A percentile compares a stretch with the other conserved stretches of the same genome.
Evolutionary conservation across 306 rosid species (phyloP).

Genomic region (Ormosia emarginata): DNA sequence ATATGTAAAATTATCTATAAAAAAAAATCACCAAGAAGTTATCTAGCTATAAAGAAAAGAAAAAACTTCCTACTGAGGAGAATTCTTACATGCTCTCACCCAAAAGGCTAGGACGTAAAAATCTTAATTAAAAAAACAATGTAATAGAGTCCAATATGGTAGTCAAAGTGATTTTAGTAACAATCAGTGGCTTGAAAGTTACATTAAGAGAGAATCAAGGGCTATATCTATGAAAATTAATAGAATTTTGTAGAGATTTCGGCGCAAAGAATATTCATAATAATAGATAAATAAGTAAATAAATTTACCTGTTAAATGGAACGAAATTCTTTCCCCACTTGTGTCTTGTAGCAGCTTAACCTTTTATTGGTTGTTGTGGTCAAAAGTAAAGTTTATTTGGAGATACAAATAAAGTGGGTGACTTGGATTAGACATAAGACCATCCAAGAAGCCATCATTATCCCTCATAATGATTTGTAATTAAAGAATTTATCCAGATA

Average conservation of each 20-base stretch:
- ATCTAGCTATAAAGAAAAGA: too few relatives aligned
- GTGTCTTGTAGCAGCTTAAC: not conserved
- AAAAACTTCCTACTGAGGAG: not conserved
- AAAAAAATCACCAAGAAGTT: too few relatives aligned
- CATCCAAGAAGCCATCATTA: slow-evolving; percentile 10
- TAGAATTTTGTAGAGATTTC: not conserved
- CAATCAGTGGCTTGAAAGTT: not conserved
- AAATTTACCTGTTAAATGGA: not conserved
- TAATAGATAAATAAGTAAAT: not conserved
- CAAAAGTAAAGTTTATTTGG: not conserved
- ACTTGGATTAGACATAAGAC: slow-evolving; percentile 22
- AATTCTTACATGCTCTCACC: not conserved
- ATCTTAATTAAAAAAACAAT: not conserved
- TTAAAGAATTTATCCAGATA: slow-evolving; percentile 16
- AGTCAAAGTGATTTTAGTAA: not conserved
- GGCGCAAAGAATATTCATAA: not conserved
- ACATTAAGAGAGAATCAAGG: not conserved
- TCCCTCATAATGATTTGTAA: slow-evolving; percentile 12
- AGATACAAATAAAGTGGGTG: not conserved
- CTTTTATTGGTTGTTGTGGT: slow-evolving; percentile 14
- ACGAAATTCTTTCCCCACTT: not conserved
- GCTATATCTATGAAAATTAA: not conserved
- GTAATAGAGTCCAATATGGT: not conserved
- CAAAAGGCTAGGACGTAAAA: not conserved
- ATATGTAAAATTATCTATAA: too few relatives aligned